Conservation (phyloP, 805 yeast genomes). For the Candida vaughaniae region DNA sequence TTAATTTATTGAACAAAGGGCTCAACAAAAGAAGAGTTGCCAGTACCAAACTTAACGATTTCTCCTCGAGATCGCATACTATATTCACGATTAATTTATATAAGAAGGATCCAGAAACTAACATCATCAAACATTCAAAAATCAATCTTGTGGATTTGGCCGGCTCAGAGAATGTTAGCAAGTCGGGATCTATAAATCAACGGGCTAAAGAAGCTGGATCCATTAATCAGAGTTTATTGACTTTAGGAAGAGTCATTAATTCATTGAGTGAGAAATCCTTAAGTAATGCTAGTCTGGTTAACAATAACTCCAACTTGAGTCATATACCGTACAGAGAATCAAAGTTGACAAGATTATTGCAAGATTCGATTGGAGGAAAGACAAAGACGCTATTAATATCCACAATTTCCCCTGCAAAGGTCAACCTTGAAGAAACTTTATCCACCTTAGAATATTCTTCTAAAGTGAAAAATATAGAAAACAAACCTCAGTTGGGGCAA, state of each 20-base stretch:
- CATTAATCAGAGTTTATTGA: conserved; percentile 82
- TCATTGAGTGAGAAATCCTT: conserved; percentile 29
- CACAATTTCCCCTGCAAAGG: conserved; percentile 81
- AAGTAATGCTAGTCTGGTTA: neutral
- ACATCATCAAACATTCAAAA: conserved; percentile 43
- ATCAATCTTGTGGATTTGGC: conserved; percentile 90
- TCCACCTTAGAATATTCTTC: conserved; percentile 88
- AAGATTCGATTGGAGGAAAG: conserved; percentile 83
- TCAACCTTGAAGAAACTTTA: conserved; percentile 74
- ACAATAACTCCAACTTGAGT: conserved; percentile 18
- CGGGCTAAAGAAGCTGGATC: conserved; percentile 93
- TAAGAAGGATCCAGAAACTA: conserved; percentile 28
- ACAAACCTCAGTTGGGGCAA: conserved; percentile 50
- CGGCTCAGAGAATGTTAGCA: conserved; percentile 85
- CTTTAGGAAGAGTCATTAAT: conserved; percentile 88
- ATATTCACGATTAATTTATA: conserved; percentile 65
- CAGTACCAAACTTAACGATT: conserved; percentile 70
- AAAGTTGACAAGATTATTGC: conserved; percentile 69
- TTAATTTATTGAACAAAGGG: conserved; percentile 55
- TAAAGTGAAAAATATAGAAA: conserved; percentile 79
- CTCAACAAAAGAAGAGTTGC: conserved; percentile 63
- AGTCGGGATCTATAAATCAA: conserved; percentile 84
- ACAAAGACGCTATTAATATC: conserved; percentile 88
- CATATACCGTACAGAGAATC: conserved; percentile 89
- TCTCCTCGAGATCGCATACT: conserved; percentile 75